Evolutionary conservation across 495 filamentous ascomycete genomes (phyloP).

Genomic region (Hypoxylon fragiforme): DNA sequence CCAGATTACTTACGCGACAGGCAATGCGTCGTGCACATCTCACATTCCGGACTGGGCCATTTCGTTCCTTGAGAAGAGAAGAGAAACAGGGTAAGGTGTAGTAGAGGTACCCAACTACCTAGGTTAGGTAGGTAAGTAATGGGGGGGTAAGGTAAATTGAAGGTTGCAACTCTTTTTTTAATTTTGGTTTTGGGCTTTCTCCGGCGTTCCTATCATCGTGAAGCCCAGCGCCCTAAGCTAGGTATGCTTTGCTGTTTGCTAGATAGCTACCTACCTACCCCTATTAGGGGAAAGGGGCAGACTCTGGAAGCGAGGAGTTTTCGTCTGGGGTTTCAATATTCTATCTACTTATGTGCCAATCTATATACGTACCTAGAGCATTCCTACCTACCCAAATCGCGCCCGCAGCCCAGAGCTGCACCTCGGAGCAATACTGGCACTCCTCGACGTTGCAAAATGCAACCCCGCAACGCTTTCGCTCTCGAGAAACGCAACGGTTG

Average conservation of each 20-base stretch:
- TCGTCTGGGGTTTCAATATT: conserved; percentile 10
- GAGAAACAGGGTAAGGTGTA: no score
- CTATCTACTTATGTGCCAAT: conserved; percentile 2
- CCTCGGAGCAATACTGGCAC: conserved; percentile 17
- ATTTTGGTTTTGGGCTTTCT: no score
- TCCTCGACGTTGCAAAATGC: conserved; percentile 20
- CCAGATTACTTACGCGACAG: not conserved
- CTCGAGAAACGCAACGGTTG: conserved; percentile 17
- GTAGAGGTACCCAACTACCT: no score
- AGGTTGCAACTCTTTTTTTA: conserved; percentile 2
- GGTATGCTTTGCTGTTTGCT: conserved; percentile 1
- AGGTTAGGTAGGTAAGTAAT: no score
- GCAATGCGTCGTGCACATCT: conserved; percentile 13
- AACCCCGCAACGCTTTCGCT: conserved; percentile 19
- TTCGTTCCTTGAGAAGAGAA: not conserved
- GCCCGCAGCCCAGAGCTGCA: conserved; percentile 5
- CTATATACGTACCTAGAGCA: no score
- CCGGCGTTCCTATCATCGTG: conserved; percentile 1
- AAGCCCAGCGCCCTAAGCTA: no score
- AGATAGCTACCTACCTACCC: not conserved
- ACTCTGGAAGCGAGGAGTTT: conserved; percentile 16
- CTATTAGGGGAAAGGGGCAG: not conserved
- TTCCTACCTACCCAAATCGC: not conserved
- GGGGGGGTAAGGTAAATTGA: no score
- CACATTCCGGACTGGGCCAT: conserved; percentile 27